Evolutionary conservation across 805 yeast species (phyloP).

Genomic region (Blastobotrys mokoenaii): DNA sequence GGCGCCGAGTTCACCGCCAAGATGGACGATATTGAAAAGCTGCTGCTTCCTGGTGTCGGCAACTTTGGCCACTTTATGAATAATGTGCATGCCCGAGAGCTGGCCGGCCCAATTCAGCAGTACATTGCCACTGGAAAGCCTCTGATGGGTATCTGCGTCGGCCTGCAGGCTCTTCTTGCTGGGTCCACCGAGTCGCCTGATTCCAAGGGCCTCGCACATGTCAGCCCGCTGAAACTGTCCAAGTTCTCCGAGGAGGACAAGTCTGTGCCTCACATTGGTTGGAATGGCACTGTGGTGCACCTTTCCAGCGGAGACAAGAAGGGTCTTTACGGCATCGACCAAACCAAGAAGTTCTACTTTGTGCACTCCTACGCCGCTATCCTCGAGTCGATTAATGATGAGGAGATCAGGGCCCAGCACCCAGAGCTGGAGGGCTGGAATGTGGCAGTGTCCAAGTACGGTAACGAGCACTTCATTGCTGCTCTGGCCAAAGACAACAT

Average conservation of each 20-base stretch:
- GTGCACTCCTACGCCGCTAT: slow-evolving; percentile 91
- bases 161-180: slow-evolving; percentile 75
- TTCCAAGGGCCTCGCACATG: slow-evolving; percentile 51
- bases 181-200: slow-evolving; percentile 68
- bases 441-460: slow-evolving; percentile 64
- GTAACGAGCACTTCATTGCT: slow-evolving; percentile 72
- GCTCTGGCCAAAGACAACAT: slow-evolving; percentile 70
- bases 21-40: slow-evolving; percentile 27
- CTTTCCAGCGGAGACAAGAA: slow-evolving; percentile 11
- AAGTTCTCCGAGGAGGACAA: slow-evolving; percentile 58
- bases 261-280: slow-evolving; percentile 94
- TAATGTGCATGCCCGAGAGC: slow-evolving; percentile 50
- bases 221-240: slow-evolving; percentile 39
- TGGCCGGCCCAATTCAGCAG: slow-evolving; percentile 54
- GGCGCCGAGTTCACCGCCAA: slow-evolving; percentile 36
- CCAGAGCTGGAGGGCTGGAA: slow-evolving; percentile 52
- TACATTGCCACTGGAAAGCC: slow-evolving; percentile 76
- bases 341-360: slow-evolving; percentile 72
- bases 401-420: slow-evolving; percentile 23
- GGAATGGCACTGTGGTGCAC: slow-evolving; percentile 53
- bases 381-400: slow-evolving; percentile 16
- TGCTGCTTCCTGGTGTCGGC: slow-evolving; percentile 95
- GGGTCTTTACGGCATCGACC: slow-evolving; percentile 54
- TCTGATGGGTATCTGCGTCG: slow-evolving; percentile 96
- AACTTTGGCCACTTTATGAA: slow-evolving; percentile 90